Evolutionary conservation across 805 yeast genomes (phyloP).

Genomic region (Lipomyces lipofer): DNA sequence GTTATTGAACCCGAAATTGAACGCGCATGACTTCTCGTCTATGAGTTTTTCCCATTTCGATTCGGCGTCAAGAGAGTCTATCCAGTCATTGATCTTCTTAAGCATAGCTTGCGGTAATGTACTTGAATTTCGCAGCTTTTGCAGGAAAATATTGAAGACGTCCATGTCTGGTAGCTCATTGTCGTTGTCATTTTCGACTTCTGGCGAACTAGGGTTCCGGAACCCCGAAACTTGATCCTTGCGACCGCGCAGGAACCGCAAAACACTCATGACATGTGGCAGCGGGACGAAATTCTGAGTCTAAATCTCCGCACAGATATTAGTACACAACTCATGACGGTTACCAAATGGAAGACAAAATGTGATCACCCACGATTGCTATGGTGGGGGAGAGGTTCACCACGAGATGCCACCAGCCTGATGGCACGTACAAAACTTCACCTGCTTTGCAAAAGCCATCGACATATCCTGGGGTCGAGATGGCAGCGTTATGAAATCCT

Average conservation of each 20-base stretch:
- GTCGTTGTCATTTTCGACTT: constrained; percentile 42
- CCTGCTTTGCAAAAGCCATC: constrained; percentile 79
- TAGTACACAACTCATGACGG: neutral
- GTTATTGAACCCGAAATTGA: constrained; percentile 41
- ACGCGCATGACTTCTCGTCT: constrained; percentile 38
- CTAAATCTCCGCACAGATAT: constrained; percentile 2
- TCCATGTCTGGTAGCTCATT: constrained; percentile 39
- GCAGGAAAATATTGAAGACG: constrained; percentile 43
- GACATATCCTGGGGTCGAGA: constrained; percentile 48
- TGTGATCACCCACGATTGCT: constrained; percentile 49
- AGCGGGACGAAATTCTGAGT: constrained; percentile 86
- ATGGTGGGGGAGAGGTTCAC: constrained; percentile 78
- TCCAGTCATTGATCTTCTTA: constrained; percentile 32
- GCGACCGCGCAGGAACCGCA: constrained; percentile 67
- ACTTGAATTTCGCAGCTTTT: constrained; percentile 36
- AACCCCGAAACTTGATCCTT: constrained; percentile 79
- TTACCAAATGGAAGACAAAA: neutral
- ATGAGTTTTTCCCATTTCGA: constrained; percentile 54
- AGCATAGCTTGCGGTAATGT: constrained; percentile 32
- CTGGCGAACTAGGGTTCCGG: neutral
- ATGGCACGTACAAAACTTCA: constrained; percentile 84
- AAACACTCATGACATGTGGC: constrained; percentile 56
- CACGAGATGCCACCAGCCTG: constrained; percentile 98
- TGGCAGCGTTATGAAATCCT: constrained; percentile 74
- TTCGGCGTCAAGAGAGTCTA: constrained; percentile 40